These are phyloP conservation scores for Sonneratia alba DNA, from an alignment of 345 rosid genomes.

Conservation along the genomic window DNA sequence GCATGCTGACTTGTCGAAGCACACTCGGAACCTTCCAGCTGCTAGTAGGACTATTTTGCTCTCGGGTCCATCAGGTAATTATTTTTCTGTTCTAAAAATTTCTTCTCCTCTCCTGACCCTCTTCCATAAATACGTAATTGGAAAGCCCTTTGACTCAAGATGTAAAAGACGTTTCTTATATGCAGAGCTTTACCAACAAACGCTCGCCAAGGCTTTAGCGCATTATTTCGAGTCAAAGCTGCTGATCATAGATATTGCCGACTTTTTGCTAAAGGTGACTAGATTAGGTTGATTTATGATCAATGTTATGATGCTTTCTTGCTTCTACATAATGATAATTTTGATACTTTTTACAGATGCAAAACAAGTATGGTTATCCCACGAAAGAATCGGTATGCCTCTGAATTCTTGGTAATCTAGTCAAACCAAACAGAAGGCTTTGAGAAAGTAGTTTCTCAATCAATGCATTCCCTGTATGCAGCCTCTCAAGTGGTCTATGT, in stretches of 20 bases:
- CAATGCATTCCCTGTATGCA: constrained; percentile 18
- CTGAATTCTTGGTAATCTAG: neutral
- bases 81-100: neutral
- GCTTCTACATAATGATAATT: constrained; percentile 13
- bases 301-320: neutral
- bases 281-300: neutral
- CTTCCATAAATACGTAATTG: neutral
- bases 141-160: too few relatives aligned
- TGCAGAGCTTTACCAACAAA: constrained; percentile 81
- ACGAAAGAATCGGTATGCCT: constrained; percentile 61
- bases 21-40: constrained; percentile 85
- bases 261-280: constrained; percentile 74
- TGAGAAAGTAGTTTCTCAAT: neutral
- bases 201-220: constrained; percentile 88
- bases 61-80: constrained; percentile 81
- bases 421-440: neutral
- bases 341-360: constrained; percentile 47
- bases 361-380: constrained; percentile 70
- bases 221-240: constrained; percentile 73
- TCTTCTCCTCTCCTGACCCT: neutral
- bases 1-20: constrained; percentile 69
- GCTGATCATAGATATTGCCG: constrained; percentile 64
- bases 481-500: constrained; percentile 64
- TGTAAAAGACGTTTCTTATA: constrained; percentile 10
- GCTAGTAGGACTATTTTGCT: constrained; percentile 86